These are phyloP conservation scores for Cladophialophora chaetospira DNA, from an alignment of 2,329 filamentous ascomycete genomes.

Conservation along the genomic window DNA sequence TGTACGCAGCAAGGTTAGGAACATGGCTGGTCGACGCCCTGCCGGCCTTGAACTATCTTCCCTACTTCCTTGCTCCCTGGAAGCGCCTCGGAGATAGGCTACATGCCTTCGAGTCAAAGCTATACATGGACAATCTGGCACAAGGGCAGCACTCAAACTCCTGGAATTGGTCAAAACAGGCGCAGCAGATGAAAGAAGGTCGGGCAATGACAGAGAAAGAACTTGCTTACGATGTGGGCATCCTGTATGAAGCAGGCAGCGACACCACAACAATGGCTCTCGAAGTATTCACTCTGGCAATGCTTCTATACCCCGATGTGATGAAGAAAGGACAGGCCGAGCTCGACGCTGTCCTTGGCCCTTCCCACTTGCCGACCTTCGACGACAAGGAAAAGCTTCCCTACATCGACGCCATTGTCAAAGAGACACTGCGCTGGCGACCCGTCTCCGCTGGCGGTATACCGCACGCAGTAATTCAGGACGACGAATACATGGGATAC, in stretches of 20 bases:
- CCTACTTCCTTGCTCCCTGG: slow-evolving; percentile 50
- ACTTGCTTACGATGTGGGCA: slow-evolving; percentile 48
- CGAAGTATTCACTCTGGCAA: slow-evolving; percentile 37
- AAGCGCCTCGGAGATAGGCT: slow-evolving; percentile 38
- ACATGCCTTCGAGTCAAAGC: slow-evolving; percentile 32
- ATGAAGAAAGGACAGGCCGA: slow-evolving; percentile 44
- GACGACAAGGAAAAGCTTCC: slow-evolving; percentile 41
- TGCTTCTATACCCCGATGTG: slow-evolving; percentile 31
- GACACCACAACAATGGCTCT: slow-evolving; percentile 38
- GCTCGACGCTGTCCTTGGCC: slow-evolving; percentile 45
- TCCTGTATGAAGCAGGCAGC: slow-evolving; percentile 37
- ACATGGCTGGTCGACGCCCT: slow-evolving; percentile 52
- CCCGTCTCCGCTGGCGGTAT: slow-evolving; percentile 42
- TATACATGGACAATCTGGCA: slow-evolving; percentile 27
- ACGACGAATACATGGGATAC: slow-evolving; percentile 54
- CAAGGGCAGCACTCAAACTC: slow-evolving; percentile 12
- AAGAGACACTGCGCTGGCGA: slow-evolving; percentile 41
- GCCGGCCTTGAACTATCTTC: slow-evolving; percentile 47
- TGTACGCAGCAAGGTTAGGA: slow-evolving; percentile 52
- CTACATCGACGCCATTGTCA: slow-evolving; percentile 38
- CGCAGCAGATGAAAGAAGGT: slow-evolving; percentile 38
- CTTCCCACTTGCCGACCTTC: slow-evolving; percentile 40
- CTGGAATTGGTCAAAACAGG: slow-evolving; percentile 34
- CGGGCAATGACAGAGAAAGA: slow-evolving; percentile 45
- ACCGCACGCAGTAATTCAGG: slow-evolving; percentile 45